A percentile compares a stretch with the other conserved stretches of the same genome.
phyloP scores from a whole-genome alignment of 768 basidiomycete genomes.

The button mushroom (Agaricus bisporus) region DNA sequence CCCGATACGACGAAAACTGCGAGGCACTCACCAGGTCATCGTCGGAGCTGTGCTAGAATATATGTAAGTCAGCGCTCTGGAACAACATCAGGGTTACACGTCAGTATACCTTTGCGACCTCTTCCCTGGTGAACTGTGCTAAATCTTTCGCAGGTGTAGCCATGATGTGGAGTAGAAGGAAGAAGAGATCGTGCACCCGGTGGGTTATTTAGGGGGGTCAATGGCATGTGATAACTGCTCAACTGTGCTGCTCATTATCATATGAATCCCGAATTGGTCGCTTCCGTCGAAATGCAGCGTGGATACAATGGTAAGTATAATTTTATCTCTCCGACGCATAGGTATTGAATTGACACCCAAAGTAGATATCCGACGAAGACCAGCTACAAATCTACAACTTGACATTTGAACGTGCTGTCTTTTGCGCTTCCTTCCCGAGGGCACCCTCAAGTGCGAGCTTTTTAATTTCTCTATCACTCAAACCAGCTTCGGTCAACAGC shows the following conservation, averaged over 20 bases:
- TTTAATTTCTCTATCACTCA: conserved; percentile 33
- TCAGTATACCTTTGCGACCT: conserved; percentile 57
- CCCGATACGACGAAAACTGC: neutral
- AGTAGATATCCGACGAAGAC: no score
- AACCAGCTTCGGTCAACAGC: conserved; percentile 46
- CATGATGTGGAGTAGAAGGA: conserved; percentile 15
- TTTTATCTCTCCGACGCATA: no score
- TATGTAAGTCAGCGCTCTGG: no score
- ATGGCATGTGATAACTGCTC: conserved; percentile 2
- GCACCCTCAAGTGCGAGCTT: conserved; percentile 41
- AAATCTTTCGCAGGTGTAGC: conserved; percentile 17
- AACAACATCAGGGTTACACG: neutral
- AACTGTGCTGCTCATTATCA: neutral
- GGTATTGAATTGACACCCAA: no score
- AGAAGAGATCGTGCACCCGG: neutral
- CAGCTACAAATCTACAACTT: conserved; percentile 9
- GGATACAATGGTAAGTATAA: neutral
- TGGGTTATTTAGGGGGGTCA: neutral
- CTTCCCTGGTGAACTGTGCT: conserved; percentile 49
- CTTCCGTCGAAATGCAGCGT: neutral
- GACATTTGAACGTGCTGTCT: conserved; percentile 13
- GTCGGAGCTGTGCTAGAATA: conserved; percentile 65
- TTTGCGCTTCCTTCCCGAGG: conserved; percentile 28
- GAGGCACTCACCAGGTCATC: conserved; percentile 55
- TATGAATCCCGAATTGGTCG: neutral